Evolutionary conservation across 2,329 filamentous ascomycete genomes (phyloP).

Genomic region (Penicillium vulpinum): DNA sequence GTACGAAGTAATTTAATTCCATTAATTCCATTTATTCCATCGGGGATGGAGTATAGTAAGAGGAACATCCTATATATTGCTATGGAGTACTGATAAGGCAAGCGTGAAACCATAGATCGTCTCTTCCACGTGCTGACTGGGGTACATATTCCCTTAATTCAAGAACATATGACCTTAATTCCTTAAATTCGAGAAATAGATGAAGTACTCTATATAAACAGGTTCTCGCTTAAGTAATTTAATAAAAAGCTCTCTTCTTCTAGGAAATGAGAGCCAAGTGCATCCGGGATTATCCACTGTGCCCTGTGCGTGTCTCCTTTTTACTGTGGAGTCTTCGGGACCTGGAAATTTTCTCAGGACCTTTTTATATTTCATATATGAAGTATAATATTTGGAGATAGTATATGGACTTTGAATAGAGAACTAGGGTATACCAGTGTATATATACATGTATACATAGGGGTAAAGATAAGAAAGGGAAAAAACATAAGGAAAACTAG

Average conservation of each 20-base stretch:
- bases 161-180: no score
- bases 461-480: no score
- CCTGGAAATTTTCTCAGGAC: not conserved
- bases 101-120: not conserved
- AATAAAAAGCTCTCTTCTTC: not conserved
- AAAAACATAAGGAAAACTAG: no score
- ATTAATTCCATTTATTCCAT: no score
- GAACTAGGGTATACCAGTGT: no score
- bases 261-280: conserved; percentile 8
- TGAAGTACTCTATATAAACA: not conserved
- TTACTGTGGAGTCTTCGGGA: conserved; percentile 4
- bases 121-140: conserved; percentile 1
- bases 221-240: not conserved
- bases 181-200: no score
- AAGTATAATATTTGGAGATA: no score
- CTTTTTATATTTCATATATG: no score
- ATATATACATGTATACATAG: no score
- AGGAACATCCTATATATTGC: not conserved
- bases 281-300: conserved; percentile 11
- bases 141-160: not conserved
- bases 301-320: conserved; percentile 14
- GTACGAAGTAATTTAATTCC: not conserved
- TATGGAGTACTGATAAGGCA: no score
- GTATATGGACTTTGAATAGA: no score
- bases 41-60: no score